These are phyloP conservation scores for Trichophyton equinum DNA, from an alignment of 2,329 filamentous ascomycete species.

Conservation along the genomic window DNA sequence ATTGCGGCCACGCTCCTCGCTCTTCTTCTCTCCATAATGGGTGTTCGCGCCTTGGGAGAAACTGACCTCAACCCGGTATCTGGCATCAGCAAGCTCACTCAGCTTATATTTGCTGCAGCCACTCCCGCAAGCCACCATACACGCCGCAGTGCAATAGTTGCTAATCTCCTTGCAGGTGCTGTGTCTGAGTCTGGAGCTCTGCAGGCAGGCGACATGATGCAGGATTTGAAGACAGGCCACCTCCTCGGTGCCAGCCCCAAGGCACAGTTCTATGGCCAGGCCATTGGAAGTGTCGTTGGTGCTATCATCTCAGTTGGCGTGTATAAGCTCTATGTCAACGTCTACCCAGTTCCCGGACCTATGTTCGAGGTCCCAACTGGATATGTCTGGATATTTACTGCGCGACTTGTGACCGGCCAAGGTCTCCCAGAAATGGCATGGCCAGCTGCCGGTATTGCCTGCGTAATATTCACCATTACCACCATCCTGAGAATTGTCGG, in stretches of 20 bases:
- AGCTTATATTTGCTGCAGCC: constrained; percentile 85
- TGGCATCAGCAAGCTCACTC: constrained; percentile 90
- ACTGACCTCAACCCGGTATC: constrained; percentile 95
- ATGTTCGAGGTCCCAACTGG: constrained; percentile 89
- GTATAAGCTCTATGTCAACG: constrained; percentile 78
- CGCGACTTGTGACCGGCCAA: constrained; percentile 78
- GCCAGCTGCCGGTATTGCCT: constrained; percentile 66
- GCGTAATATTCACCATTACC: constrained; percentile 55
- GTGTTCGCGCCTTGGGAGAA: constrained; percentile 55
- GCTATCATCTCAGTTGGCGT: constrained; percentile 76
- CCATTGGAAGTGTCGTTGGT: constrained; percentile 77
- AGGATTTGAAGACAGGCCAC: constrained; percentile 94
- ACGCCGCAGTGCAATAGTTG: constrained; percentile 68
- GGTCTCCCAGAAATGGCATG: constrained; percentile 74
- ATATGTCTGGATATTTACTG: constrained; percentile 96
- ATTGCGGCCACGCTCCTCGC: constrained; percentile 73
- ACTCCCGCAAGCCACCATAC: constrained; percentile 69
- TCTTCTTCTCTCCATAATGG: constrained; percentile 54
- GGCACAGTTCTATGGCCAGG: constrained; percentile 92
- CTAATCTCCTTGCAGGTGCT: constrained; percentile 88
- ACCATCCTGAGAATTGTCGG: constrained; percentile 55
- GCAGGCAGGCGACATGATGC: constrained; percentile 91
- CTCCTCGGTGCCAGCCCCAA: constrained; percentile 81
- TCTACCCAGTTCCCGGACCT: constrained; percentile 78
- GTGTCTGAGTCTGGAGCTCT: constrained; percentile 75